Percentiles rank a stretch among this genome's conserved stretches.
Evolutionary conservation across 2,329 filamentous ascomycete genomes (phyloP).

Genomic region (Pseudonectria buxi): DNA sequence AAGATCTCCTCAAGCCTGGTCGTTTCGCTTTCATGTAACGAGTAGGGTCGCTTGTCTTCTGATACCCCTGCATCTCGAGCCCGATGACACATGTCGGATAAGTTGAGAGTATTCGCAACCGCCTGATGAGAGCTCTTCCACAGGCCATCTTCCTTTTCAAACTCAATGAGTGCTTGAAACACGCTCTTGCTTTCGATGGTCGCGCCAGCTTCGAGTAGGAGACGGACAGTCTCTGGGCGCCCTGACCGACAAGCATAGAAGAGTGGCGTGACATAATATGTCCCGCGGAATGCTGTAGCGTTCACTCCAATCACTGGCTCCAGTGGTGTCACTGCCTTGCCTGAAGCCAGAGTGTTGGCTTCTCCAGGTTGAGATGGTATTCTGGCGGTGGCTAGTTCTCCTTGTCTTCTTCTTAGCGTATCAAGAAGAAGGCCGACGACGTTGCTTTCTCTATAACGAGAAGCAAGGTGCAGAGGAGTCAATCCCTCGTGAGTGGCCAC

Average conservation of each 20-base stretch:
- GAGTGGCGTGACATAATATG: constrained; percentile 9
- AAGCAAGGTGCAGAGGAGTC: constrained; percentile 35
- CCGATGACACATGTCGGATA: too few species aligned
- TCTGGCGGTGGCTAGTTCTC: background rate
- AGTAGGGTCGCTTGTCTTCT: too few species aligned
- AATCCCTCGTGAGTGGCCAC: constrained; percentile 25
- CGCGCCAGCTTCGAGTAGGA: constrained; percentile 22
- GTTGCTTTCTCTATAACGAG: constrained; percentile 26
- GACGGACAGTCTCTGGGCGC: constrained; percentile 17
- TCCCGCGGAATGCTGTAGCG: background rate
- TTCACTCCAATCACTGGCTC: constrained; percentile 1
- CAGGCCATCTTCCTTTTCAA: constrained; percentile 9
- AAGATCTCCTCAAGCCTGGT: constrained; percentile 18
- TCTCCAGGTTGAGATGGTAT: too few species aligned
- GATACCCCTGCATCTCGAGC: too few species aligned
- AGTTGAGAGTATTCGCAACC: too few species aligned
- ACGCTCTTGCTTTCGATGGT: constrained; percentile 4
- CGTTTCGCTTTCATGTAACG: constrained; percentile 1
- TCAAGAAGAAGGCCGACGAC: constrained; percentile 25
- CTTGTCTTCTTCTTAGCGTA: constrained; percentile 1
- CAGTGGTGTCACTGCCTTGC: background rate
- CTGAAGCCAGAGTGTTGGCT: background rate
- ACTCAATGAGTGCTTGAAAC: constrained; percentile 11
- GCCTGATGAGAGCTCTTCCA: background rate
- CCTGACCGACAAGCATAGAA: constrained; percentile 22